These are phyloP conservation scores for Canavalia gladiata DNA, from an alignment of 306 rosid genomes.

Conservation along the genomic window DNA sequence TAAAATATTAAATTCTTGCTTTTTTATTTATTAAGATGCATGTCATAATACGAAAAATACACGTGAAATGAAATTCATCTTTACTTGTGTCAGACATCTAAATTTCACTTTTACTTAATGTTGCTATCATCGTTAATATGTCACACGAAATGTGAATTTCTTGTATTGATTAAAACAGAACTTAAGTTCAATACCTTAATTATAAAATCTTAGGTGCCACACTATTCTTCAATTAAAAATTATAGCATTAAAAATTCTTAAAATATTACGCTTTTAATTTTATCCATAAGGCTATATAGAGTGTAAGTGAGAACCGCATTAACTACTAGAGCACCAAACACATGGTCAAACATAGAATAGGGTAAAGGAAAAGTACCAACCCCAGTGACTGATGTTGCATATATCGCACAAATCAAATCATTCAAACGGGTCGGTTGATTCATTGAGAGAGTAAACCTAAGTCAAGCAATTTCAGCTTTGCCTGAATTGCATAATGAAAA, in stretches of 20 bases:
- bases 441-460: constrained; percentile 27
- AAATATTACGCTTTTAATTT: background rate
- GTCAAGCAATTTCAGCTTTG: constrained; percentile 29
- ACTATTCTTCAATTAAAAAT: background rate
- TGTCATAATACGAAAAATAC: background rate
- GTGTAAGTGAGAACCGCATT: background rate
- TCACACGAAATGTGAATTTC: background rate
- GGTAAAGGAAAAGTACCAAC: constrained; percentile 19
- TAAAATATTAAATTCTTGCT: no score
- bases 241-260: background rate
- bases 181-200: background rate
- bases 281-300: no score
- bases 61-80: background rate
- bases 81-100: background rate
- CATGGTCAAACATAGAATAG: constrained; percentile 39
- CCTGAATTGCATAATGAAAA: constrained; percentile 37
- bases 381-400: background rate
- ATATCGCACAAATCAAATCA: background rate
- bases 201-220: background rate
- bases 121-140: background rate
- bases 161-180: background rate
- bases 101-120: background rate
- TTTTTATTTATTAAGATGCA: no score
- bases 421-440: constrained; percentile 20
- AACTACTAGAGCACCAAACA: background rate